Conservation (phyloP, 495 filamentous ascomycete genomes). For the Podospora sp. region DNA sequence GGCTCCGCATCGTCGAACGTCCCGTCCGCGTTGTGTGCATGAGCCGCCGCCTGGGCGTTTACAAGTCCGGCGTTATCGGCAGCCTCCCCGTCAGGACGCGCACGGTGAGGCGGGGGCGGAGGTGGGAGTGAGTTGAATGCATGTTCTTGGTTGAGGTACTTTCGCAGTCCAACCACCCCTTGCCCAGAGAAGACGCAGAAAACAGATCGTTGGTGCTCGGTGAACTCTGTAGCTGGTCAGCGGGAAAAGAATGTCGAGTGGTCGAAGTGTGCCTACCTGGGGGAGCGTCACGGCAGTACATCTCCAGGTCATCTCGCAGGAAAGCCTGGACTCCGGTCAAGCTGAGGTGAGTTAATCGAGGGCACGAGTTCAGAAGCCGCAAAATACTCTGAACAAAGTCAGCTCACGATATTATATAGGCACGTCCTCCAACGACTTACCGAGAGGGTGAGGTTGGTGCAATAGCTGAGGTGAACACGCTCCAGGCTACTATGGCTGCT, state of each 20-base stretch:
- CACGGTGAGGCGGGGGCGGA: constrained; percentile 8
- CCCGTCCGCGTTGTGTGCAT: constrained; percentile 31
- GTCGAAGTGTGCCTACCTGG: constrained; percentile 48
- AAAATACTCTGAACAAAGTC: constrained; percentile 83
- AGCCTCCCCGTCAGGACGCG: background rate
- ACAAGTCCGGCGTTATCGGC: background rate
- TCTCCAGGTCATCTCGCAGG: constrained; percentile 72
- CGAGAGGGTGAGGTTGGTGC: constrained; percentile 73
- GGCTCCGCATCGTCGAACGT: constrained; percentile 39
- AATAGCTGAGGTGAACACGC: constrained; percentile 96
- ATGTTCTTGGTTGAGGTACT: constrained; percentile 65
- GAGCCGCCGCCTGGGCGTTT: background rate
- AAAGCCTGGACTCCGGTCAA: constrained; percentile 92
- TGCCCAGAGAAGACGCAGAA: constrained; percentile 96
- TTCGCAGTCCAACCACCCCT: constrained; percentile 76
- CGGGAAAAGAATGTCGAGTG: background rate
- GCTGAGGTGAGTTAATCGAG: constrained; percentile 89
- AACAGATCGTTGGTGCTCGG: constrained; percentile 87
- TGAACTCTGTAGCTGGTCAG: constrained; percentile 72
- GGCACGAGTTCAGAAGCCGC: constrained; percentile 84
- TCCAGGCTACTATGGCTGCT: constrained; percentile 68
- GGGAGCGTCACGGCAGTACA: constrained; percentile 85
- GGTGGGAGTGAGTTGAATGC: constrained; percentile 33
- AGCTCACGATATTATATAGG: constrained; percentile 18
- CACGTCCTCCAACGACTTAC: constrained; percentile 53